Percentiles rank a stretch among this genome's conserved stretches.
Evolutionary conservation across 2,329 filamentous ascomycete species (phyloP).

Genomic region (Chaetomiaceae sp.): DNA sequence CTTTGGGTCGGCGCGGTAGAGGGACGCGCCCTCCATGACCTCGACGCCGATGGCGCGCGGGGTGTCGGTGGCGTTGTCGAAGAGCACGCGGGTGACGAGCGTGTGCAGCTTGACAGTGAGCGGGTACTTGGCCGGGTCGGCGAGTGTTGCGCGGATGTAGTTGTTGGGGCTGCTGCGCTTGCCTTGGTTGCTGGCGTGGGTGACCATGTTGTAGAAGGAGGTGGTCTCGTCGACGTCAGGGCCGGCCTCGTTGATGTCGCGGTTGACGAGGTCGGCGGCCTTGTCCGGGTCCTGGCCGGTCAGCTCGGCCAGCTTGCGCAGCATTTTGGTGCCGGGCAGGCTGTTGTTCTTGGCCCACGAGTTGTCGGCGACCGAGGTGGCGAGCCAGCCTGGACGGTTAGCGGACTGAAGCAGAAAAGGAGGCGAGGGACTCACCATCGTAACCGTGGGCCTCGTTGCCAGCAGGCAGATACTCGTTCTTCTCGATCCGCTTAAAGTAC

Average conservation of each 20-base stretch:
- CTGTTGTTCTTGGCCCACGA: slow-evolving; percentile 25
- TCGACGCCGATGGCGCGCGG: slow-evolving; percentile 40
- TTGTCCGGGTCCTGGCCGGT: slow-evolving; percentile 31
- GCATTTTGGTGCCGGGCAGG: slow-evolving; percentile 21
- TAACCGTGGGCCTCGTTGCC: slow-evolving; percentile 48
- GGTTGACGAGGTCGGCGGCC: slow-evolving; percentile 27
- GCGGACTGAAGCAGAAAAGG: too few species aligned
- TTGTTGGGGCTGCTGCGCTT: slow-evolving; percentile 43
- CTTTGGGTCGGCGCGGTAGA: slow-evolving; percentile 42
- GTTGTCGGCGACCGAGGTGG: slow-evolving; percentile 19
- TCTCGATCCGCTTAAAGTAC: slow-evolving; percentile 55
- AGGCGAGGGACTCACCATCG: slow-evolving; percentile 31
- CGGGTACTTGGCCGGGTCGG: slow-evolving; percentile 40
- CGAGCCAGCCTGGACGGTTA: slow-evolving; percentile 21
- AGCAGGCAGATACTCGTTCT: slow-evolving; percentile 47
- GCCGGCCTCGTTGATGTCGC: slow-evolving; percentile 28
- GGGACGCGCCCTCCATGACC: slow-evolving; percentile 36
- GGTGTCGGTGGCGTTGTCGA: slow-evolving; percentile 30
- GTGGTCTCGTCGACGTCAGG: slow-evolving; percentile 28
- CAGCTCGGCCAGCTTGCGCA: slow-evolving; percentile 23
- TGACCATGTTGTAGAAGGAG: slow-evolving; percentile 31
- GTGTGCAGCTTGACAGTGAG: slow-evolving; percentile 37
- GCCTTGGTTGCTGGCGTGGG: slow-evolving; percentile 26
- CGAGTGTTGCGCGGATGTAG: slow-evolving; percentile 31
- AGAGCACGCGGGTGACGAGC: slow-evolving; percentile 35